Percentiles rank a stretch among this genome's conserved stretches.
phyloP scores from a whole-genome alignment of 2,329 filamentous ascomycete species.

The Colletotrichum camelliae region DNA sequence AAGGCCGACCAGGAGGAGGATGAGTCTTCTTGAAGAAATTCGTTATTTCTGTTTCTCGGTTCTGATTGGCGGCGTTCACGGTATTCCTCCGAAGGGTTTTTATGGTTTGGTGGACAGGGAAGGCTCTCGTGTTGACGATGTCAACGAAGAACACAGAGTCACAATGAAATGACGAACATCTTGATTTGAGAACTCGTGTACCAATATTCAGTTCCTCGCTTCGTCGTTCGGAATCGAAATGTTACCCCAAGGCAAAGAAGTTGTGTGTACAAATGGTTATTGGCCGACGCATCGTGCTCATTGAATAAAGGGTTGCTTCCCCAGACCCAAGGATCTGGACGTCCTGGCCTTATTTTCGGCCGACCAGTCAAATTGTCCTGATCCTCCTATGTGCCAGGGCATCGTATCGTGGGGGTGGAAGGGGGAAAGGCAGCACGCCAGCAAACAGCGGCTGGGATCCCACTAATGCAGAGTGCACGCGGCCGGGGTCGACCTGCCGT shows the following conservation, averaged over 20 bases:
- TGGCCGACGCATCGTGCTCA: background rate
- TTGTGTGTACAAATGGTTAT: background rate
- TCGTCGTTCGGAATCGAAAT: background rate
- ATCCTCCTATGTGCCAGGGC: background rate
- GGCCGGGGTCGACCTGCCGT: background rate
- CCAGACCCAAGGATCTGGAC: background rate
- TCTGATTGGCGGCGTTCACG: conserved; percentile 1
- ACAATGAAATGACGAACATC: background rate
- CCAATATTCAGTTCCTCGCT: background rate
- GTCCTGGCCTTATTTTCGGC: background rate
- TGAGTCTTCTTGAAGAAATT: conserved; percentile 50
- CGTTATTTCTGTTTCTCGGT: background rate
- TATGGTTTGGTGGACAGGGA: background rate
- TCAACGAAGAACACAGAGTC: background rate
- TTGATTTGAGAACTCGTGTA: background rate
- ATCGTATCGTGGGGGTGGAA: background rate
- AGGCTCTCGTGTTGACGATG: background rate
- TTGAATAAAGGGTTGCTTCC: background rate
- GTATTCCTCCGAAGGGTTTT: no score
- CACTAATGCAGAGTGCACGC: background rate
- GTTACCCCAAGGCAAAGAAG: background rate
- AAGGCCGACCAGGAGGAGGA: conserved; percentile 64
- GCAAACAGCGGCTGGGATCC: background rate
- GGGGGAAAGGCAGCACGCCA: background rate
- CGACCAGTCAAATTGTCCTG: background rate